phyloP scores from a whole-genome alignment of 129 eudicot genomes.

The Centaurea solstitialis region DNA sequence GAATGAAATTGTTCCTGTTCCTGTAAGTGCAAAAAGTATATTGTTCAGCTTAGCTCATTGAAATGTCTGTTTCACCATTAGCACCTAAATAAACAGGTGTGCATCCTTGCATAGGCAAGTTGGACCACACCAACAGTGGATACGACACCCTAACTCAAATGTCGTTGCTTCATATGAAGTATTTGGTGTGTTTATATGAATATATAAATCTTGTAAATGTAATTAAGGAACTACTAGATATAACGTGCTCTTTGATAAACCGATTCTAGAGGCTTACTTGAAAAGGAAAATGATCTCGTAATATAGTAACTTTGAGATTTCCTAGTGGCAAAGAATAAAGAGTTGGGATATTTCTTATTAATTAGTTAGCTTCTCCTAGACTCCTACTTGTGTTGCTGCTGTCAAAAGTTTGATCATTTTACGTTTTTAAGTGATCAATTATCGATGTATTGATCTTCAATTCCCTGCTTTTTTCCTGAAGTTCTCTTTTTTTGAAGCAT shows the following conservation, averaged over 20 bases:
- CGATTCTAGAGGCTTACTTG: not conserved
- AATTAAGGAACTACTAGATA: not conserved
- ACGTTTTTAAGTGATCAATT: too few relatives aligned
- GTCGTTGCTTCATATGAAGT: not conserved
- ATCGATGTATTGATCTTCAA: too few relatives aligned
- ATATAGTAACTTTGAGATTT: not conserved
- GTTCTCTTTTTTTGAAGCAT: too few relatives aligned
- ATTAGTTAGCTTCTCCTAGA: not conserved
- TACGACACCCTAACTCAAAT: not conserved
- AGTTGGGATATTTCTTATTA: not conserved
- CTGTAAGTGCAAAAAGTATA: conserved; percentile 52
- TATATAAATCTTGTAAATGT: not conserved
- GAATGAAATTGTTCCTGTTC: conserved; percentile 76
- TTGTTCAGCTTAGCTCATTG: not conserved
- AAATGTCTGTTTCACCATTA: not conserved
- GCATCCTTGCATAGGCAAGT: not conserved
- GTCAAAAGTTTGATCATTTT: too few relatives aligned
- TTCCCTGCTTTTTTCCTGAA: too few relatives aligned
- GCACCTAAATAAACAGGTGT: not conserved
- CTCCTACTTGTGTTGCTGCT: not conserved
- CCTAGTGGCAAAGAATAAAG: not conserved
- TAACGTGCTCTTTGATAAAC: not conserved
- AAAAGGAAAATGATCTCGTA: too few relatives aligned
- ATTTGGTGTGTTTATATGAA: not conserved
- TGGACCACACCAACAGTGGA: not conserved